Evolutionary conservation across 148 eudicot genomes (phyloP), one percentile per base, ranked within the genome.

Genomic region (Diospyros lotus): DNA sequence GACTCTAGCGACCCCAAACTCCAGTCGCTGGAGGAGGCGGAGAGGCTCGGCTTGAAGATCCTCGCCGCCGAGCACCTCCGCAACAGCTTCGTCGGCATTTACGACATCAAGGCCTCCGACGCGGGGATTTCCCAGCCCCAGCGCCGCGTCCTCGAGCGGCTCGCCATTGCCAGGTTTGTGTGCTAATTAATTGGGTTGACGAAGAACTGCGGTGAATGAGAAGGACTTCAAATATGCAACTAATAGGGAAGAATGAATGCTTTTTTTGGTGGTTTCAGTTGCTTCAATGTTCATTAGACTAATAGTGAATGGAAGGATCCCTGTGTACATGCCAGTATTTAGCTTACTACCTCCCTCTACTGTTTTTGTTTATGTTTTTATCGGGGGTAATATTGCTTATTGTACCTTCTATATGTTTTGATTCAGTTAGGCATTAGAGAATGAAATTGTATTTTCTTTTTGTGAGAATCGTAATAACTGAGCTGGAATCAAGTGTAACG

Each of bases 81-180:
- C 40, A 56, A 83, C 66, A 81, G 85, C 75, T 95, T 90, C 58
- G 64, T 95, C 3, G 97, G 99, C 2, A 56, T 95, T 43, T 87
- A 87, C 50, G 99, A 90, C 71, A 79, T 82, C 17, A 86, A 83
- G 80, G 84, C 89, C 58, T 83, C 86, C 12, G 84, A 80, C 69
- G 75, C 91, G 2, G 76, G 72, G 6, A 68, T 87, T 66, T 80
- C 94, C 2, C 39, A 69, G 40, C 73, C 75, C 64, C 92, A 89
- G 70, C 89, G 87, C 13, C 80, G 80, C 9, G 87, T 81, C 2
- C 94, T 94, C 3, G 97, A 92, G 75, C 88, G 85, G 5, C 92
- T 94, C 14, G 96, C 93, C 6, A 77, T 81, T 82, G 96, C 92
- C 68, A 85, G 98, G 97, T 91, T 69, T 59, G 81, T 1, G 9